Percentiles rank a stretch among this genome's conserved stretches.
phyloP scores from a whole-genome alignment of 768 basidiomycete genomes.

The Panaeolus cyanescens region DNA sequence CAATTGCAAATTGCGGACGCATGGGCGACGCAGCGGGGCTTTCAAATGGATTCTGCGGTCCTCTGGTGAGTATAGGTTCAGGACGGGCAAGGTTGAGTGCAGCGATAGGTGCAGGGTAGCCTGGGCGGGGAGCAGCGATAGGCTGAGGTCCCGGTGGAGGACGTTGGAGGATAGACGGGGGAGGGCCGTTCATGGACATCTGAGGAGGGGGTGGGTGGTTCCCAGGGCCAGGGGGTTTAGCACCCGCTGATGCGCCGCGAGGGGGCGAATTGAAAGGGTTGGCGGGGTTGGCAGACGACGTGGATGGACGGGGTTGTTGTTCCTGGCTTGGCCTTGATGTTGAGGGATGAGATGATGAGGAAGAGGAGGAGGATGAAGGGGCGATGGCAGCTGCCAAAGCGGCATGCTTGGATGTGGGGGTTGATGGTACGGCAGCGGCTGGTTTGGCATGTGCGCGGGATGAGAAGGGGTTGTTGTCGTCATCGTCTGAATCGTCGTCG shows the following conservation, averaged over 20 bases:
- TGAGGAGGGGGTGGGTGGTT: neutral
- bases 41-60: constrained; percentile 29
- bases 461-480: constrained; percentile 13
- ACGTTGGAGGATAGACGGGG: neutral
- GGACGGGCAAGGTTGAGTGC: constrained; percentile 62
- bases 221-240: neutral
- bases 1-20: neutral
- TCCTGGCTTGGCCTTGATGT: neutral
- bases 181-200: neutral
- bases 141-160: constrained; percentile 27
- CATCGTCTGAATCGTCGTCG: constrained; percentile 45
- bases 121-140: constrained; percentile 72
- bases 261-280: neutral
- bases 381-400: constrained; percentile 4
- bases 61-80: constrained; percentile 18
- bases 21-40: constrained; percentile 15
- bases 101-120: constrained; percentile 71
- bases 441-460: neutral
- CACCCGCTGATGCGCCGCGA: neutral
- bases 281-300: neutral
- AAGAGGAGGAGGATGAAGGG: neutral
- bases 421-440: constrained; percentile 6
- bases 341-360: constrained; percentile 1
- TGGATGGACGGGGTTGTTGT: neutral
- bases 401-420: constrained; percentile 7